These are phyloP conservation scores for Dujonia santamariae DNA, from an alignment of 1,139 yeast genomes.

Conservation along the genomic window DNA sequence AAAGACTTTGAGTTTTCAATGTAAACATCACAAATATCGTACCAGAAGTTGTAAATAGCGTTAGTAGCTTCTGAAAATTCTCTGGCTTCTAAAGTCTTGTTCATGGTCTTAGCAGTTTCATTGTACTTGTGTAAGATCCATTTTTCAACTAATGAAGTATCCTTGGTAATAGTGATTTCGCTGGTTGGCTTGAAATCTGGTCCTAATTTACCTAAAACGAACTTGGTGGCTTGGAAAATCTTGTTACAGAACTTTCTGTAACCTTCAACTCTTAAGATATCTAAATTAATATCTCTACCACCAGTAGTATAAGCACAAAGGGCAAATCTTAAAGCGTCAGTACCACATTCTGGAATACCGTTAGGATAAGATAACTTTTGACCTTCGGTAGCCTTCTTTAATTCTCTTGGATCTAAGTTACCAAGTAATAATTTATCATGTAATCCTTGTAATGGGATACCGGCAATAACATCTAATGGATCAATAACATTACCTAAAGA, in stretches of 20 bases:
- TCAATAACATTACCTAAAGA: constrained; percentile 95
- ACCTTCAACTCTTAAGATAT: constrained; percentile 95
- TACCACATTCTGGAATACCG: constrained; percentile 99
- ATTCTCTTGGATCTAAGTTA: constrained; percentile 87
- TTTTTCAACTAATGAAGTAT: constrained; percentile 89
- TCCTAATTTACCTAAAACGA: constrained; percentile 91
- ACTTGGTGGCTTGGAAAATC: constrained; percentile 98
- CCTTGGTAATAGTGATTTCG: constrained; percentile 58
- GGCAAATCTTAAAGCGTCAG: constrained; percentile 97
- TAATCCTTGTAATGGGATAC: constrained; percentile 75
- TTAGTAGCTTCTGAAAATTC: constrained; percentile 88
- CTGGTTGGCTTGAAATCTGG: constrained; percentile 82
- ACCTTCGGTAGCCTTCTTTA: constrained; percentile 83
- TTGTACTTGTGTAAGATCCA: constrained; percentile 93
- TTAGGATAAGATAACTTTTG: constrained; percentile 89
- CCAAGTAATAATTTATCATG: constrained; percentile 78
- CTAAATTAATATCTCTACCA: constrained; percentile 96
- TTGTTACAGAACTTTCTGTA: constrained; percentile 99
- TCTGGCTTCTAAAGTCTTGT: constrained; percentile 71
- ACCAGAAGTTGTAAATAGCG: constrained; percentile 91
- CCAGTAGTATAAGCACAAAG: constrained; percentile 98
- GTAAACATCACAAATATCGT: constrained; percentile 94
- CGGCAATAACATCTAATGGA: constrained; percentile 89
- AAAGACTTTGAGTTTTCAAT: constrained; percentile 94
- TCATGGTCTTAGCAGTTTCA: constrained; percentile 62